These are phyloP conservation scores for Cryptococcus sp. DNA, from an alignment of 1,284 basidiomycete genomes.

Conservation along the genomic window DNA sequence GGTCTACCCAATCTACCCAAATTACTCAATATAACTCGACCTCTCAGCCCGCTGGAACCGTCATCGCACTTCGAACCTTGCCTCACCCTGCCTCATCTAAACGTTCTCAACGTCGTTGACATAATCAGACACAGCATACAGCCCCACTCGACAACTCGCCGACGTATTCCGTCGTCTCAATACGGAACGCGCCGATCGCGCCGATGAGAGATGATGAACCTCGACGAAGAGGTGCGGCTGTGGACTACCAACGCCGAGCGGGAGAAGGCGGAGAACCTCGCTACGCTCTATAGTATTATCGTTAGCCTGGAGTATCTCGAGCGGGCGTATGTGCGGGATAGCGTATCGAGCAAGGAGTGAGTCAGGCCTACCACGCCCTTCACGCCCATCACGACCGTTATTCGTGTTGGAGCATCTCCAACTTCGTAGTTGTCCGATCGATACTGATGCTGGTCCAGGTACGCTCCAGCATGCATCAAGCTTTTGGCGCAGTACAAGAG, in stretches of 20 bases:
- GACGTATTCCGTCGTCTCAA: not conserved
- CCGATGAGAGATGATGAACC: conserved; percentile 41
- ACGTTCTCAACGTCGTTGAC: no score
- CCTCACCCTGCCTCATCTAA: no score
- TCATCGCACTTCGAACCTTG: no score
- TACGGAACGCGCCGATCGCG: no score
- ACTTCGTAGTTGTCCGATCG: not conserved
- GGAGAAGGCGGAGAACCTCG: conserved; percentile 83
- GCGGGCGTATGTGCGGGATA: conserved; percentile 91
- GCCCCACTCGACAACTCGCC: not conserved
- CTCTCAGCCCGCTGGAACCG: no score
- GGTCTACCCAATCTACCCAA: no score
- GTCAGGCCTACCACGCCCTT: no score
- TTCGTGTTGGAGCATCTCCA: not conserved
- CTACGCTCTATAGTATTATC: conserved; percentile 89
- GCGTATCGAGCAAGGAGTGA: conserved; percentile 84
- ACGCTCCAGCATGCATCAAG: conserved; percentile 91
- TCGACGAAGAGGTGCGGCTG: conserved; percentile 89
- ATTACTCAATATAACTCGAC: no score
- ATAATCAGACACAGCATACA: no score
- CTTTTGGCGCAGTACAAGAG: conserved; percentile 96
- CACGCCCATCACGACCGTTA: not conserved
- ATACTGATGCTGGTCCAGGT: conserved; percentile 60
- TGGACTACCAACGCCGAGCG: conserved; percentile 86
- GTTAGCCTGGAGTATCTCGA: conserved; percentile 92